Conservation (phyloP, 2,329 filamentous ascomycete species). For the Aspergillus neotritici region DNA sequence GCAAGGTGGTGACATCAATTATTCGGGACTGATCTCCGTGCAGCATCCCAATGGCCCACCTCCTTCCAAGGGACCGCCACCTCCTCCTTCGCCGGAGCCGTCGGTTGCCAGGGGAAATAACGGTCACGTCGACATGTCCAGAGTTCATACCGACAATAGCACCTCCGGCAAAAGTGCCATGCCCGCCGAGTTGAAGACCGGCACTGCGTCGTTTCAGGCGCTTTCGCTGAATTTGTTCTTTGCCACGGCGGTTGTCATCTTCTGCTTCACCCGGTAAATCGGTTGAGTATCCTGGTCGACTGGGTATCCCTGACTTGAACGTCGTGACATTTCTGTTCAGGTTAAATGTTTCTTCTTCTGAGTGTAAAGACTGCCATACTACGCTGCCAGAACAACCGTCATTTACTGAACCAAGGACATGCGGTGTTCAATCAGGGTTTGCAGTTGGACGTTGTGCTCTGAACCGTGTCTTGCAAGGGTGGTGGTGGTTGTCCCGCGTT, state of each 20-base stretch:
- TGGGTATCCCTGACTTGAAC: too few species aligned
- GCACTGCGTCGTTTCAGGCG: conserved; percentile 8
- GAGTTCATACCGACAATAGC: conserved; percentile 5
- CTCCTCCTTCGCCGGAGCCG: background rate
- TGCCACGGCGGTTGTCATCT: conserved; percentile 7
- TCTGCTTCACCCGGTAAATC: conserved; percentile 10
- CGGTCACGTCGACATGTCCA: conserved; percentile 15
- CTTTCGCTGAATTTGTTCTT: conserved; percentile 12
- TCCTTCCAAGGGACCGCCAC: conserved; percentile 6
- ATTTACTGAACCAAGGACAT: too few species aligned
- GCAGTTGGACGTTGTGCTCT: too few species aligned
- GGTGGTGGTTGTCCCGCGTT: background rate
- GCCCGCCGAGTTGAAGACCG: conserved; percentile 9
- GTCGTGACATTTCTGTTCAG: too few species aligned
- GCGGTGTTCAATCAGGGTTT: too few species aligned
- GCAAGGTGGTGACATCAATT: conserved; percentile 50
- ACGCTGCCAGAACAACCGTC: too few species aligned
- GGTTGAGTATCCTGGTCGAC: background rate
- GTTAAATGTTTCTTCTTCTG: too few species aligned
- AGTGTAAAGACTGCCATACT: too few species aligned
- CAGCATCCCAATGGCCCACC: conserved; percentile 25
- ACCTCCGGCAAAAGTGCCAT: conserved; percentile 13
- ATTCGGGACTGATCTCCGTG: conserved; percentile 49
- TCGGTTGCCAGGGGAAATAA: conserved; percentile 16
- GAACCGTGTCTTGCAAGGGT: too few species aligned